Evolutionary conservation across 139 green algal species (phyloP), one percentile per base, ranked within the genome.

Genomic region (Tetradesmus obliquus): DNA sequence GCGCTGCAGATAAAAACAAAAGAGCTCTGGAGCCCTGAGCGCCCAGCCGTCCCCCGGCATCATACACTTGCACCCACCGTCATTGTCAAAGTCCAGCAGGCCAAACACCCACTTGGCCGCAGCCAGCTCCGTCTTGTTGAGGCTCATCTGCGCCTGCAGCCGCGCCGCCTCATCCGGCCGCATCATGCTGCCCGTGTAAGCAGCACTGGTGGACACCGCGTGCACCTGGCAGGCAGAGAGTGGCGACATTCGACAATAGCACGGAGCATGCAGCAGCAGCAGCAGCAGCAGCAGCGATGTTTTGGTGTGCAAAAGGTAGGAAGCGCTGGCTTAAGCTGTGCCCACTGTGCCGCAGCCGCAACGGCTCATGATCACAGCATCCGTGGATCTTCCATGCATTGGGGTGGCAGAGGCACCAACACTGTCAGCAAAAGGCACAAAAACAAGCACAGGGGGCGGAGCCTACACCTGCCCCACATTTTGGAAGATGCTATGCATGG

Each of bases 31-130:
- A 45, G 32, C 32, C 32, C 32, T 45, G 0, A 45, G 32, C 32
- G 32, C 0, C 32, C 32, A 45, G 32, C 32, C 32, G 0, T n/a
- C n/a, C n/a, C n/a, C n/a, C n/a, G n/a, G n/a, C 79, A 84, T 15
- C 79, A 84, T 53, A 71, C 8, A 15, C 60, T 9, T 20, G 24
- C 10, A 5, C 90, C 82, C 83, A 92, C 90, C 90, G 58, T 92
- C 83, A 58, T 71, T 89, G 72, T 92, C 90, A 74, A 72, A 69
- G 51, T 92, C 90, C 80, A 90, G 74, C 69, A 92, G 83, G 2
- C 60, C 74, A 58, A 92, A 92, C 51, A 92, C 55, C 89, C 89
- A 92, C 53, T 89, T 89, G 7, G 89, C 82, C 15, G 81, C 89
- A 15, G 62, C 69, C 45, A 92, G 66, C 89, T 92, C 89, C 89